Evolutionary conservation across 345 rosid species (phyloP).

Genomic region (Gossypium rotundifolium): DNA sequence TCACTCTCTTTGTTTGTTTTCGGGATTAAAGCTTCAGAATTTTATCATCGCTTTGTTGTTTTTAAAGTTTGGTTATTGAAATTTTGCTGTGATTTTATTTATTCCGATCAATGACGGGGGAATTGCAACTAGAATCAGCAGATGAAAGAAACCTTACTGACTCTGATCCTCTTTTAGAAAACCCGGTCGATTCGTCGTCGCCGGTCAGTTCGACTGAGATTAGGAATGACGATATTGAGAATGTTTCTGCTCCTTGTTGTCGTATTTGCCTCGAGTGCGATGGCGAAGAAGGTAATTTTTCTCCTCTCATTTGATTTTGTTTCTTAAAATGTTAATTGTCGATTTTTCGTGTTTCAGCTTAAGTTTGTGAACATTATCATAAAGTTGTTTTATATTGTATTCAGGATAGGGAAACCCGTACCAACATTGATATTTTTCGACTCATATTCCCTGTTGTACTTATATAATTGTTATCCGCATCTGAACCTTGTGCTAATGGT

Average conservation of each 20-base stretch:
- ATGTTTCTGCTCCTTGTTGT: conserved; percentile 61
- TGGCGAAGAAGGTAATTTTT: conserved; percentile 47
- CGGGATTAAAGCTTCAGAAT: not conserved
- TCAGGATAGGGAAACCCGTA: not conserved
- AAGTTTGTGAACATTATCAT: not conserved
- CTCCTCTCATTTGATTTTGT: not conserved
- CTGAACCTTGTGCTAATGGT: conserved; percentile 5
- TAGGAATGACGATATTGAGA: conserved; percentile 56
- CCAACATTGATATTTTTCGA: not conserved
- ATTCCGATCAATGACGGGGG: conserved; percentile 41
- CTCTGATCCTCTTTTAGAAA: conserved; percentile 62
- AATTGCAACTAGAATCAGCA: conserved; percentile 58
- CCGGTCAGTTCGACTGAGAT: conserved; percentile 48
- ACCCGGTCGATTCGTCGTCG: conserved; percentile 30
- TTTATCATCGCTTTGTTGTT: not conserved
- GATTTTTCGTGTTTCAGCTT: not conserved
- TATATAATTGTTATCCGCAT: not conserved
- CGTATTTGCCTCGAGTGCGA: conserved; percentile 93
- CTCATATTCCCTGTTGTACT: not conserved
- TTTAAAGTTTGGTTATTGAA: not conserved
- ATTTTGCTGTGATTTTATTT: not conserved
- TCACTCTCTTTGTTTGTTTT: not conserved
- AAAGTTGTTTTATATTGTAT: not conserved
- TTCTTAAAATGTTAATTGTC: not conserved
- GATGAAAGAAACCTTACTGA: conserved; percentile 41